phyloP scores from a whole-genome alignment of 2,329 filamentous ascomycete genomes.

The Diaporthe eres region DNA sequence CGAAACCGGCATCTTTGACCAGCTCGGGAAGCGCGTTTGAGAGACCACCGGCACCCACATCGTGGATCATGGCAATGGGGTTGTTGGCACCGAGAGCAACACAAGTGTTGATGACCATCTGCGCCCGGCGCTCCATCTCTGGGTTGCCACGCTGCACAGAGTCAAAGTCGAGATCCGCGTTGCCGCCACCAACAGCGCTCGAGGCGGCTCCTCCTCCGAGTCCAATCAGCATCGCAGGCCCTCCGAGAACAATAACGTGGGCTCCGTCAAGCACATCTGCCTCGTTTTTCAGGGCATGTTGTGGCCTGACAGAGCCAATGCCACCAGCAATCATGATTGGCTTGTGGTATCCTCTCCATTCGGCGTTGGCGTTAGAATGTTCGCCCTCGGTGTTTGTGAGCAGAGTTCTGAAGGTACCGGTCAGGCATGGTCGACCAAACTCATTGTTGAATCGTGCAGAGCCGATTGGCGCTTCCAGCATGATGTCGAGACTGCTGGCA shows the following conservation, averaged over 20 bases:
- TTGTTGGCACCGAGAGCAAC: constrained; percentile 85
- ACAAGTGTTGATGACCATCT: constrained; percentile 98
- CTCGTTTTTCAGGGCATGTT: constrained; percentile 89
- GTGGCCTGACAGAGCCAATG: constrained; percentile 90
- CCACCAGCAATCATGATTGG: constrained; percentile 99
- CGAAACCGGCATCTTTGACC: constrained; percentile 91
- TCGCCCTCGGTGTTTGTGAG: constrained; percentile 76
- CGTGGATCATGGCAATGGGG: constrained; percentile 97
- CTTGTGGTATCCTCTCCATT: constrained; percentile 95
- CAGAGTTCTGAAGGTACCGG: constrained; percentile 93
- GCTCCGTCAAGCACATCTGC: constrained; percentile 87
- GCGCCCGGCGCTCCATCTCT: constrained; percentile 93
- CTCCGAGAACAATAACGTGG: constrained; percentile 92
- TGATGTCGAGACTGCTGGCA: constrained; percentile 94
- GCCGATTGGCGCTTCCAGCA: constrained; percentile 96
- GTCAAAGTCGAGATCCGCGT: constrained; percentile 94
- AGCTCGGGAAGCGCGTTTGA: constrained; percentile 86
- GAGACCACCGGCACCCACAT: constrained; percentile 92
- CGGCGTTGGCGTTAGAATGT: constrained; percentile 61
- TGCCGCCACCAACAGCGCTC: constrained; percentile 87
- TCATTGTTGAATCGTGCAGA: constrained; percentile 98
- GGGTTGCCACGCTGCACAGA: constrained; percentile 98
- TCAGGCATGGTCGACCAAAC: constrained; percentile 90
- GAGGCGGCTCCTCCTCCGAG: constrained; percentile 96
- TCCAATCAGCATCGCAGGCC: constrained; percentile 97